These are phyloP conservation scores for Phytophthora quininea DNA, from an alignment of 352 stramenopile species.

Conservation along the genomic window DNA sequence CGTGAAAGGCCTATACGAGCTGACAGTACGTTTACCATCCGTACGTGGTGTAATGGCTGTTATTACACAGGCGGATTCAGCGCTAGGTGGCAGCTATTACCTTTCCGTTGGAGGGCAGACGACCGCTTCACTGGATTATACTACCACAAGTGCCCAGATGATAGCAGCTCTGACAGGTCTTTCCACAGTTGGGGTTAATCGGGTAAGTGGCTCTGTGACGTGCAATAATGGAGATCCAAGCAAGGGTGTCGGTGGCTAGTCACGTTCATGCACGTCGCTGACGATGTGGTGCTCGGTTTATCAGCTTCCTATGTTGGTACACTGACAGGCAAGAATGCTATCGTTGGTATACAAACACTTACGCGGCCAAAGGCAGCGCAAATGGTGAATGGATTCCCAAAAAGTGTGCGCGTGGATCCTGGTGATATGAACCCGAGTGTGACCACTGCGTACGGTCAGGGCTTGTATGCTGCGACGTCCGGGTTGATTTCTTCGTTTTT, in stretches of 20 bases:
- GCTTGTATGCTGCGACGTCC: constrained; percentile 61
- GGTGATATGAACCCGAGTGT: constrained; percentile 73
- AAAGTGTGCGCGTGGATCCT: constrained; percentile 57
- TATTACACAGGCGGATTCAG: constrained; percentile 46
- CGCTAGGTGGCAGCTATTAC: constrained; percentile 69
- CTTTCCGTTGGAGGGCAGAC: constrained; percentile 55
- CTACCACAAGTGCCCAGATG: constrained; percentile 43
- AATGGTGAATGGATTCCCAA: constrained; percentile 72
- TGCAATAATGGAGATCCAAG: constrained; percentile 51
- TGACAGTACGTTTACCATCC: constrained; percentile 83
- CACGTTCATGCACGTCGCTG: constrained; percentile 48
- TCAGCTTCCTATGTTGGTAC: constrained; percentile 60
- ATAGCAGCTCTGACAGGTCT: constrained; percentile 73
- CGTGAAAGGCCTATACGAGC: constrained; percentile 89
- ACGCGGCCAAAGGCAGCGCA: constrained; percentile 33
- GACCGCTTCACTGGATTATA: constrained; percentile 64
- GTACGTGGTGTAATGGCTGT: constrained; percentile 82
- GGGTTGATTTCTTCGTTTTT: constrained; percentile 59
- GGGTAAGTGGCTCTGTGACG: constrained; percentile 32
- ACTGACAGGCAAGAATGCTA: constrained; percentile 77
- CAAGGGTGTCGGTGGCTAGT: constrained; percentile 78
- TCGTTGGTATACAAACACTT: constrained; percentile 38
- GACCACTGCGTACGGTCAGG: constrained; percentile 67
- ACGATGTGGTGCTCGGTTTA: constrained; percentile 25
- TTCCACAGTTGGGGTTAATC: constrained; percentile 46